Conservation (phyloP, 257 asterid genomes). For the Avicennia marina region DNA sequence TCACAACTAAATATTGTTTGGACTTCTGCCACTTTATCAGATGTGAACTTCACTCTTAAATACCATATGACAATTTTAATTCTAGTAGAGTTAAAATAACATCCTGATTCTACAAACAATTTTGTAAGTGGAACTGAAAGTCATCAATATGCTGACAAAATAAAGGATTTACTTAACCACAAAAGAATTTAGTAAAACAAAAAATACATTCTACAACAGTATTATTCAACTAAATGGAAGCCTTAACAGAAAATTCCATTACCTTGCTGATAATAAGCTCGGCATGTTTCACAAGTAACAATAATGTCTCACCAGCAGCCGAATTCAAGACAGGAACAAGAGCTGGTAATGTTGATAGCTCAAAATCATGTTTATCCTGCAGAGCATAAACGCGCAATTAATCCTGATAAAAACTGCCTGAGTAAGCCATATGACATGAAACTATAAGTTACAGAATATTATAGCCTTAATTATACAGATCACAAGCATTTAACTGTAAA, state of each 20-base stretch:
- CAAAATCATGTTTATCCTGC: slow-evolving; percentile 97
- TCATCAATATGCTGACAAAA: slow-evolving; percentile 6
- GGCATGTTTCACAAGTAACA: slow-evolving; percentile 92
- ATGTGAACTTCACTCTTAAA: too few relatives aligned
- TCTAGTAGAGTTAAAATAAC: background rate
- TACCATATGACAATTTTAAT: too few relatives aligned
- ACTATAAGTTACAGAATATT: too few relatives aligned
- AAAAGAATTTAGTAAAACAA: background rate
- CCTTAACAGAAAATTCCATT: slow-evolving; percentile 16
- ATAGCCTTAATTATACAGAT: too few relatives aligned
- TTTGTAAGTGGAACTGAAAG: slow-evolving; percentile 6
- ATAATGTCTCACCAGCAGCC: slow-evolving; percentile 93
- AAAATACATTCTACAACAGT: background rate
- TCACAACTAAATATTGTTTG: too few relatives aligned
- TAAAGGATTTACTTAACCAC: slow-evolving; percentile 8
- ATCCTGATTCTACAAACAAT: background rate
- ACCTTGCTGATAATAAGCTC: slow-evolving; percentile 96
- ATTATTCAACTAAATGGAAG: background rate
- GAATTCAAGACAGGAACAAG: slow-evolving; percentile 89
- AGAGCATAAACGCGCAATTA: slow-evolving; percentile 6
- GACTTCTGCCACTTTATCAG: background rate
- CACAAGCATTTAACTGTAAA: too few relatives aligned
- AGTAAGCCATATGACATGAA: background rate
- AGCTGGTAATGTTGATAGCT: slow-evolving; percentile 88
- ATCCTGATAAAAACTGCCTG: background rate